A percentile compares a stretch with the other conserved stretches of the same genome.
These are phyloP conservation scores for Streptanthus diversifolius DNA, from an alignment of 345 rosid genomes.

Conservation along the genomic window DNA sequence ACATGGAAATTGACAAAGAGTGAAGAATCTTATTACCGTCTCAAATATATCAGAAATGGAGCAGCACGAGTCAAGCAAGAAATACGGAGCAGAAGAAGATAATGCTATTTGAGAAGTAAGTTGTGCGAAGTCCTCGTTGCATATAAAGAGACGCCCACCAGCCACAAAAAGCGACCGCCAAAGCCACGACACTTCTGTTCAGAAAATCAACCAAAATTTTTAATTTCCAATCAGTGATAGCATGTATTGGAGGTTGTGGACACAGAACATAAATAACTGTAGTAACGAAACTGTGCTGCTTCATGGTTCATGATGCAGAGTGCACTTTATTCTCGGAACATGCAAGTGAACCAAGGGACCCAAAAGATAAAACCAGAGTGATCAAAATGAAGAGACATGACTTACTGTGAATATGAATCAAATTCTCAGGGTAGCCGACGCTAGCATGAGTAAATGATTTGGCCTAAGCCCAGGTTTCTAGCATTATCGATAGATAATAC, in stretches of 20 bases:
- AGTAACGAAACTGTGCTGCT: background rate
- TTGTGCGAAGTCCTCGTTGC: conserved; percentile 59
- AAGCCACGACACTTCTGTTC: conserved; percentile 61
- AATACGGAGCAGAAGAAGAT: conserved; percentile 50
- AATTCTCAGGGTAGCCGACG: background rate
- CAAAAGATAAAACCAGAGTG: background rate
- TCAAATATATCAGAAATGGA: conserved; percentile 51
- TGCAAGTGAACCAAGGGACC: background rate
- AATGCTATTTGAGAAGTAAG: conserved; percentile 42
- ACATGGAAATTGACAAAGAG: background rate
- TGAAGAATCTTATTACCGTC: conserved; percentile 46
- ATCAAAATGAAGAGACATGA: background rate
- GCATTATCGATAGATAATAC: background rate
- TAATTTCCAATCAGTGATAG: background rate
- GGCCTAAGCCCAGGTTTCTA: background rate
- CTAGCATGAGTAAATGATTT: background rate
- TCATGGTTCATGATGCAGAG: background rate
- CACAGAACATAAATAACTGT: background rate
- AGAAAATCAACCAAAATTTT: background rate
- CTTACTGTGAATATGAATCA: background rate
- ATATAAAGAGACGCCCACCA: conserved; percentile 56
- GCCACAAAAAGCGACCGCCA: conserved; percentile 67
- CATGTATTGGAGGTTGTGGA: conserved; percentile 19
- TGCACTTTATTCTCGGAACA: background rate
- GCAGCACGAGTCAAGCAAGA: conserved; percentile 58